These are phyloP conservation scores for Entrophospora sp. DNA, from an alignment of 192 early-diverging fungal species.

Conservation along the genomic window DNA sequence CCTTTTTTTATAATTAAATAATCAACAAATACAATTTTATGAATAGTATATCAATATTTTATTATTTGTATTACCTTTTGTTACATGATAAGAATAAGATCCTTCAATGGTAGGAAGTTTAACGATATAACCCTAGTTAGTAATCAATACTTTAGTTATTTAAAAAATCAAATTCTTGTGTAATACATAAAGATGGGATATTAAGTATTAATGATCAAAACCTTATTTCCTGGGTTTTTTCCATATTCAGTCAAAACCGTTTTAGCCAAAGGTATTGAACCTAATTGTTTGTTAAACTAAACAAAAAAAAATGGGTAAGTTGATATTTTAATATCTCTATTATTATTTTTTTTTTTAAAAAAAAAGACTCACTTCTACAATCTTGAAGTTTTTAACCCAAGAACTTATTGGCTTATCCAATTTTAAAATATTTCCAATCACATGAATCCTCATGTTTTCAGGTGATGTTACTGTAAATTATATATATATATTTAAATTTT, in stretches of 20 bases:
- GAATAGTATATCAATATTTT: no score
- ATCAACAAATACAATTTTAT: no score
- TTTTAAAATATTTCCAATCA: conserved; percentile 44
- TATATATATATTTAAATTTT: not conserved
- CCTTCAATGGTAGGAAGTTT: conserved; percentile 49
- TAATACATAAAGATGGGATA: not conserved
- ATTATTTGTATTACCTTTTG: conserved; percentile 30
- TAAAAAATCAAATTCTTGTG: no score
- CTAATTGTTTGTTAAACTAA: conserved; percentile 6
- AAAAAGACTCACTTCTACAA: conserved; percentile 10
- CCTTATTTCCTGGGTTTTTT: conserved; percentile 28
- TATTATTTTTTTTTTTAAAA: not conserved
- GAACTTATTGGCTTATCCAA: conserved; percentile 34
- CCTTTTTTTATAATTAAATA: conserved; percentile 16
- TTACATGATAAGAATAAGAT: conserved; percentile 39
- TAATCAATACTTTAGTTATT: not conserved
- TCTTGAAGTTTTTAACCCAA: conserved; percentile 28
- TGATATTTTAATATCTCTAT: conserved; percentile 13
- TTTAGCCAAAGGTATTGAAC: conserved; percentile 31
- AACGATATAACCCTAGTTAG: conserved; percentile 34
- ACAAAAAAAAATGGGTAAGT: not conserved
- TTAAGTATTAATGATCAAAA: not conserved
- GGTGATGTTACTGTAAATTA: conserved; percentile 33
- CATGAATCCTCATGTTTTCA: conserved; percentile 43
- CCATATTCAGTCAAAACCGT: conserved; percentile 34